Evolutionary conservation across 1,139 yeast species (phyloP).

Genomic region (Pichia sp.): DNA sequence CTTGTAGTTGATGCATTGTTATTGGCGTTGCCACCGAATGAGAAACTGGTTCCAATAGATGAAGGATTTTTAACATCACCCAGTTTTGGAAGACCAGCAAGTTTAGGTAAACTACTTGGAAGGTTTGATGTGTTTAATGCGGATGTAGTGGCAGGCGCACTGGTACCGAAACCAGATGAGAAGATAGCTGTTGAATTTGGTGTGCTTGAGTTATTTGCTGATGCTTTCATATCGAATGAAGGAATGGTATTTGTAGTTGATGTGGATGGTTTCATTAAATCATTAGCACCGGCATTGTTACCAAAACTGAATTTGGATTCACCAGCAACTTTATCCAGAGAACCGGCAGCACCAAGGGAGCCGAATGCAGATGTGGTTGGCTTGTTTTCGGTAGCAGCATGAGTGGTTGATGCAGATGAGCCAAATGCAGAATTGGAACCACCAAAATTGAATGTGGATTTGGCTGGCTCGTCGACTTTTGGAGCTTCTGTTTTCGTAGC

Average conservation of each 20-base stretch:
- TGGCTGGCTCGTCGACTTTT: too few species aligned
- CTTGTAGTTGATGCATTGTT: background rate
- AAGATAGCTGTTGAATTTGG: background rate
- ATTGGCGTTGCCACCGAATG: slow-evolving; percentile 12
- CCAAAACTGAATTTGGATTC: background rate
- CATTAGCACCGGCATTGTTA: background rate
- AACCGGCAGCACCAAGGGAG: background rate
- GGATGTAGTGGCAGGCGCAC: background rate
- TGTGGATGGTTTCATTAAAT: background rate
- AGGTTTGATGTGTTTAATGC: background rate
- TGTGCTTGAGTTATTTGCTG: background rate
- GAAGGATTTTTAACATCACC: background rate
- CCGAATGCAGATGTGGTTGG: slow-evolving; percentile 6
- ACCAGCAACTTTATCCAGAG: background rate
- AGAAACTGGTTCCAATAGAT: slow-evolving; percentile 4
- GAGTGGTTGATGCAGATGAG: background rate
- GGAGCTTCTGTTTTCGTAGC: too few species aligned
- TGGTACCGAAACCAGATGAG: too few species aligned
- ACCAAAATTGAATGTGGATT: too few species aligned
- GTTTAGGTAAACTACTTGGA: background rate
- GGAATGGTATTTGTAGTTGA: too few species aligned
- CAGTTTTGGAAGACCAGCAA: background rate
- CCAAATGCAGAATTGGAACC: too few species aligned
- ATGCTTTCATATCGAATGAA: background rate
- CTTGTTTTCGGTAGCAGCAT: background rate